These are phyloP conservation scores for Diaporthe citrichinensis DNA, from an alignment of 2,329 filamentous ascomycete genomes.

Conservation along the genomic window DNA sequence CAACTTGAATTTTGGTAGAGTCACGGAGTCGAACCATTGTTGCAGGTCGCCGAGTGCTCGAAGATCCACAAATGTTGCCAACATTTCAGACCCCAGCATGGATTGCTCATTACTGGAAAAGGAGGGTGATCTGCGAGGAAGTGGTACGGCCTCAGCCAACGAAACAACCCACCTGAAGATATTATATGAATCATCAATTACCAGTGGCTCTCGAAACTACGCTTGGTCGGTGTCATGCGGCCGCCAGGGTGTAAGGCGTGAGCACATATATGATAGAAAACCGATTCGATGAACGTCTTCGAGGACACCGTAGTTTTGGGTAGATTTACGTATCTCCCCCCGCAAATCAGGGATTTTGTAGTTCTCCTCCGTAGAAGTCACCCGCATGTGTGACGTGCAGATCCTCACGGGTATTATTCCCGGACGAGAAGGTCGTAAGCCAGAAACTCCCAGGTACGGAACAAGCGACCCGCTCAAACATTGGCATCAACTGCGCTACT, in stretches of 20 bases:
- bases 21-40: not conserved
- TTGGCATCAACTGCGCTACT: not conserved
- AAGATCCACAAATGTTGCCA: not conserved
- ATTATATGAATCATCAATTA: not conserved
- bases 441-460: not conserved
- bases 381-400: not conserved
- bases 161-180: not conserved
- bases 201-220: not conserved
- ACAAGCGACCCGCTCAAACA: not conserved
- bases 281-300: not conserved
- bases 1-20: not conserved
- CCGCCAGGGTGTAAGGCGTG: not conserved
- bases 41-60: not conserved
- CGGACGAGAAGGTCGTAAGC: not conserved
- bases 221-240: not conserved
- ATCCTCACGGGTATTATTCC: not conserved
- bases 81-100: not conserved
- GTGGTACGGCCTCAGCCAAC: not conserved
- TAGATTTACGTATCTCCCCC: not conserved
- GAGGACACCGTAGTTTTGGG: not conserved
- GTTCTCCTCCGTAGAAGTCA: not conserved
- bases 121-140: not conserved
- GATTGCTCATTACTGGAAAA: not conserved
- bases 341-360: not conserved
- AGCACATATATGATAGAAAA: not conserved